phyloP scores from a whole-genome alignment of 192 early-diverging fungal genomes.

The Coemansia asiatica region DNA sequence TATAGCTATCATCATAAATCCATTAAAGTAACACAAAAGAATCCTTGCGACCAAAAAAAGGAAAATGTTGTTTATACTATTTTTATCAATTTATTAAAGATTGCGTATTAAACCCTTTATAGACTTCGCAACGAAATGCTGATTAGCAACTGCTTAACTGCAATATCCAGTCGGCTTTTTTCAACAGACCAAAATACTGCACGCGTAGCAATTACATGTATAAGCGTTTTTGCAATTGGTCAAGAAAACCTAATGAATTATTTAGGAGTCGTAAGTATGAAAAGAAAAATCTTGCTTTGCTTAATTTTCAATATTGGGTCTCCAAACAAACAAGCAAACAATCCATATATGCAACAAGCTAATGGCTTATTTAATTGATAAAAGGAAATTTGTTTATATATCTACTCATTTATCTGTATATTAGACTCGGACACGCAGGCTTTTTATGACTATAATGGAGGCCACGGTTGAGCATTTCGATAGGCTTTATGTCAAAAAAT shows the following conservation, averaged over 20 bases:
- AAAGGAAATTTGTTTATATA: background rate
- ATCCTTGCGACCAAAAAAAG: no score
- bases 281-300: background rate
- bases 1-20: background rate
- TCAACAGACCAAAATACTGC: conserved; percentile 19
- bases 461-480: conserved; percentile 44
- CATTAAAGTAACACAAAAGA: background rate
- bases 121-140: conserved; percentile 31
- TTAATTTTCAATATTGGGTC: no score
- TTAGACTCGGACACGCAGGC: conserved; percentile 17
- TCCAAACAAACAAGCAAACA: background rate
- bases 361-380: no score
- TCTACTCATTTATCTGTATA: background rate
- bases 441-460: conserved; percentile 35
- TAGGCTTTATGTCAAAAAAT: conserved; percentile 3
- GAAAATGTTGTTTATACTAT: no score
- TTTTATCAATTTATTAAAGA: no score
- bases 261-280: conserved; percentile 25
- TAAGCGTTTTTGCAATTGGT: conserved; percentile 20
- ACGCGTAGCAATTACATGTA: conserved; percentile 20
- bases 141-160: conserved; percentile 31
- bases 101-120: no score
- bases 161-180: conserved; percentile 32
- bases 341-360: background rate
- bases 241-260: conserved; percentile 11